Evolutionary conservation across 2,329 filamentous ascomycete genomes (phyloP).

Genomic region (Alternaria ethzedia): DNA sequence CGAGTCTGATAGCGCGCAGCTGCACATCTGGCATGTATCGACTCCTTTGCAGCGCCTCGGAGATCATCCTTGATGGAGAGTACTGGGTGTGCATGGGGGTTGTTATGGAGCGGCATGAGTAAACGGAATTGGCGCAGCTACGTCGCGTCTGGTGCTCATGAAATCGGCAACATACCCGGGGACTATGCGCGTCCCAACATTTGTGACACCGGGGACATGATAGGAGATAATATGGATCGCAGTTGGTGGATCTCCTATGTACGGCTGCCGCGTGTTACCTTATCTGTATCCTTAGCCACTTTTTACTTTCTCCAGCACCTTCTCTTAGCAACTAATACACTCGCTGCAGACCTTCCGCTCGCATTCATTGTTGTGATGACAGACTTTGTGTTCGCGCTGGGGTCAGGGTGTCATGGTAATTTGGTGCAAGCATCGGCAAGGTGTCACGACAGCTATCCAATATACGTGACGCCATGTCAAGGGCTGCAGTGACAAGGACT

Average conservation of each 20-base stretch:
- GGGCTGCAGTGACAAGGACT: not conserved
- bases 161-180: not conserved
- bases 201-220: not conserved
- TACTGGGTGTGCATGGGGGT: not conserved
- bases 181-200: not conserved
- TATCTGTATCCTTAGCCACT: not conserved
- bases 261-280: not conserved
- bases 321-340: not conserved
- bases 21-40: not conserved
- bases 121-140: not conserved
- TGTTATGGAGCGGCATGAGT: not conserved
- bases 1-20: conserved; percentile 1
- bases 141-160: not conserved
- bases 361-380: not conserved
- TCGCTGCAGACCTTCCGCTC: not conserved
- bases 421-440: not conserved
- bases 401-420: not conserved
- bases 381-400: not conserved
- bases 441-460: not conserved
- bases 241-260: not conserved
- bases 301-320: not conserved
- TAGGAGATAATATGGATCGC: not conserved
- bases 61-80: not conserved
- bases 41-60: not conserved
- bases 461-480: not conserved